Evolutionary conservation across 192 early-diverging fungal genomes (phyloP), one percentile per base, ranked within the genome.

Genomic region (Coemansia sp.): DNA sequence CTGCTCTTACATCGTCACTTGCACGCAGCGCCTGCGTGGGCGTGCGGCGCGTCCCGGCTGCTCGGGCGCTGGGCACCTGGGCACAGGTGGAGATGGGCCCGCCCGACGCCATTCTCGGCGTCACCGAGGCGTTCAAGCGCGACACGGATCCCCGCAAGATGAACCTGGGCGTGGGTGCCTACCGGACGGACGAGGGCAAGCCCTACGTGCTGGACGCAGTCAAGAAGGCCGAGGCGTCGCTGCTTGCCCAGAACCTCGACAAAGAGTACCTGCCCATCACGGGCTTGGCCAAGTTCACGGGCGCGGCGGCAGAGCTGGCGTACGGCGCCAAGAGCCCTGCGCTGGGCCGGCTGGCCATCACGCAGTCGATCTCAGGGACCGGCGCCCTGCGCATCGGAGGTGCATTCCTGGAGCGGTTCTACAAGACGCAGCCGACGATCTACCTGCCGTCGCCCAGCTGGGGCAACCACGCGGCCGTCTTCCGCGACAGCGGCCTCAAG

Each of bases 251-350:
- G 36, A 16, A 53, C 29, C 77, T 90, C 22, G 89, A 95, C 80
- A 94, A 99, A 77, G 96, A 99, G 81, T 99, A 99, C 50, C 84
- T 92, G 57, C 85, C 86, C 26, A 99, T 99, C 56, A 92, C 88
- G 23, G 96, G 96, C 65, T 76, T 92, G 29, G 73, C 89, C 17
- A 65, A 72, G 32, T 99, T 94, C 78, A 89, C 82, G 49, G 67
- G 79, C 60, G 85, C 83, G 20, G 89, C 94, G 17, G 82, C 83
- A 48, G 53, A 83, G 45, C 82, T 98, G 27, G 90, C 91, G 17
- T 94, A 91, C 55, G 92, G 92, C 64, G 74, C 76, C 3, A 78
- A 87, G 49, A 84, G 81, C 26, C 43, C 77, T 25, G 77, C 82
- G 3, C 65, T 96, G 40, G 82, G 76, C 31, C 80, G 78, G 75